Percentiles rank a stretch among this genome's conserved stretches.
Conservation (phyloP, 1,284 basidiomycete genomes). For the Clitocybe nebularis region DNA sequence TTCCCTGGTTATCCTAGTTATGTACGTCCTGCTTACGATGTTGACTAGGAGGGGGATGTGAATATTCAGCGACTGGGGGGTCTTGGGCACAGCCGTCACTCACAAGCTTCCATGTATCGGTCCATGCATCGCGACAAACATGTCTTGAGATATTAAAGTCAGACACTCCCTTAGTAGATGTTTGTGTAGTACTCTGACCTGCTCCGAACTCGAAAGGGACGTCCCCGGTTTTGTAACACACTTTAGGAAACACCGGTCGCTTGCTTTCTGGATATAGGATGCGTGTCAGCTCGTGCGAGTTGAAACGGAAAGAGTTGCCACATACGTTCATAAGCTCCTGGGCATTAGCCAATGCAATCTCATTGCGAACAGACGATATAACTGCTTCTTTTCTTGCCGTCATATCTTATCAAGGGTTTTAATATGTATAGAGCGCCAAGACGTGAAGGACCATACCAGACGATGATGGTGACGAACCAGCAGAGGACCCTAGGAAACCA, state of each 20-base stretch:
- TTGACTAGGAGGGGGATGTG: constrained; percentile 47
- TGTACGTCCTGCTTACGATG: constrained; percentile 68
- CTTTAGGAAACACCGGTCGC: constrained; percentile 73
- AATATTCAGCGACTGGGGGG: not conserved
- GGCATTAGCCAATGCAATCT: constrained; percentile 71
- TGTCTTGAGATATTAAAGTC: constrained; percentile 37
- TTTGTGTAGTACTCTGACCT: constrained; percentile 45
- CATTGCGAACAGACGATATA: constrained; percentile 65
- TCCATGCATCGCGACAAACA: constrained; percentile 76
- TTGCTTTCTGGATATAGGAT: constrained; percentile 53
- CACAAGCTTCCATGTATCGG: constrained; percentile 82
- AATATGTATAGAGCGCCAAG: not conserved
- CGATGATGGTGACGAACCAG: constrained; percentile 20
- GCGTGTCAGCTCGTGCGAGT: constrained; percentile 1
- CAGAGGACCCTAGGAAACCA: constrained; percentile 43
- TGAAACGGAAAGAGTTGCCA: constrained; percentile 5
- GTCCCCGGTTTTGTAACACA: constrained; percentile 77
- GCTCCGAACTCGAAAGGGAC: constrained; percentile 67
- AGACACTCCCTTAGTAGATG: not conserved
- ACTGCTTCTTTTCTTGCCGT: constrained; percentile 63
- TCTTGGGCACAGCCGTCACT: constrained; percentile 28
- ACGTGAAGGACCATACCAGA: constrained; percentile 25
- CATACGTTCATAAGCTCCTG: constrained; percentile 80
- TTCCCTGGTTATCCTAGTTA: constrained; percentile 54
- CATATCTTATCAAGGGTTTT: constrained; percentile 38